Evolutionary conservation across 192 early-diverging fungal species (phyloP).

Genomic region (Podila verticillata): DNA sequence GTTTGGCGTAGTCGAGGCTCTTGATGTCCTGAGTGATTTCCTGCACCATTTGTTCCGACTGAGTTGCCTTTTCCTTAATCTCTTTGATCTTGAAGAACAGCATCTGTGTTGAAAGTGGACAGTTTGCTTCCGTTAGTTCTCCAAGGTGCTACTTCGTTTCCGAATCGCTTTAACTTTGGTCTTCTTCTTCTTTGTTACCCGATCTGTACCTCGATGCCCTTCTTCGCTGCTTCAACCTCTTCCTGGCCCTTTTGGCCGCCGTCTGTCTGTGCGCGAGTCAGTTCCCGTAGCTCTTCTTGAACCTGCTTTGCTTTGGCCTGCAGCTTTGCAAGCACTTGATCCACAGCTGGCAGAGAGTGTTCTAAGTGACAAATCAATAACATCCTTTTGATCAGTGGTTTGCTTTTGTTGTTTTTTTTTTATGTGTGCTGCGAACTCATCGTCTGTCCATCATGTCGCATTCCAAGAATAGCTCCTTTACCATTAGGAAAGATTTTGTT

Average conservation of each 20-base stretch:
- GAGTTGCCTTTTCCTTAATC: constrained; percentile 86
- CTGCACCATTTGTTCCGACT: constrained; percentile 88
- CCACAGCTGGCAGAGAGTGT: constrained; percentile 70
- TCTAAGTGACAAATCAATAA: constrained; percentile 51
- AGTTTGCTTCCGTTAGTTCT: background rate
- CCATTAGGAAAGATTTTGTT: constrained; percentile 84
- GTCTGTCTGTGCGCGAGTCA: constrained; percentile 79
- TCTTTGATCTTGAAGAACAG: constrained; percentile 83
- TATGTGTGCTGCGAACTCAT: too few species aligned
- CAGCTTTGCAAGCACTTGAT: constrained; percentile 71
- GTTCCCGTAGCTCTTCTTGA: constrained; percentile 70
- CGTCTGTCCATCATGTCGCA: background rate
- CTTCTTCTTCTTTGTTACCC: constrained; percentile 1
- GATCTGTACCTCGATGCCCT: constrained; percentile 73
- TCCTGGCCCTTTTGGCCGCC: constrained; percentile 65
- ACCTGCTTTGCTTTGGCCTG: constrained; percentile 66
- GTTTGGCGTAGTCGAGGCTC: constrained; percentile 92
- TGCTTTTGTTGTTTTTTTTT: background rate
- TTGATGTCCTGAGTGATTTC: constrained; percentile 98
- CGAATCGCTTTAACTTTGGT: background rate
- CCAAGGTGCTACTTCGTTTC: too few species aligned
- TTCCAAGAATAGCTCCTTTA: constrained; percentile 23
- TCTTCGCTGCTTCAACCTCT: constrained; percentile 76
- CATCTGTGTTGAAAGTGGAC: constrained; percentile 56
- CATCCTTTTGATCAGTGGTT: background rate